These are phyloP conservation scores for Macrolepiota dolichaula DNA, from an alignment of 768 basidiomycete genomes.

Conservation along the genomic window DNA sequence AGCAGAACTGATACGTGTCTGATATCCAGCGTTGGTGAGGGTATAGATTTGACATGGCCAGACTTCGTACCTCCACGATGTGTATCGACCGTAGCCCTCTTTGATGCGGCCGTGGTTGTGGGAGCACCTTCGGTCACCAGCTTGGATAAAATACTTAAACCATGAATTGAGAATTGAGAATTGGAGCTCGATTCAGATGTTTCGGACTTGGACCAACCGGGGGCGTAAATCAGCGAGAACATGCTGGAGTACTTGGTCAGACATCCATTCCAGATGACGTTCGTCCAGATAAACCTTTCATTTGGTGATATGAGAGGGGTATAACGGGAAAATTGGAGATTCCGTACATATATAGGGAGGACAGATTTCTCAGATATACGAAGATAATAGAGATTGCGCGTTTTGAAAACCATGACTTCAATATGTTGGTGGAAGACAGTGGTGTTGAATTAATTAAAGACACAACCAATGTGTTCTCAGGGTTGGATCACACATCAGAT, in stretches of 20 bases:
- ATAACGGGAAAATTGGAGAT: neutral
- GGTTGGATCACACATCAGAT: neutral
- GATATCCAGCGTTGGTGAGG: neutral
- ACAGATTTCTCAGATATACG: slow-evolving; percentile 71
- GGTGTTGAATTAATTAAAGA: neutral
- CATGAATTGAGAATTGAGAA: neutral
- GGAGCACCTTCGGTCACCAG: slow-evolving; percentile 54
- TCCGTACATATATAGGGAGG: slow-evolving; percentile 73
- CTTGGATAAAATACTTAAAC: slow-evolving; percentile 59
- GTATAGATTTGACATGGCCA: neutral
- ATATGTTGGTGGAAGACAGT: too few species aligned
- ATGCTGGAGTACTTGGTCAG: slow-evolving; percentile 72
- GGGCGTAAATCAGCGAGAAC: slow-evolving; percentile 79
- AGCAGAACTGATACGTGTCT: slow-evolving; percentile 91
- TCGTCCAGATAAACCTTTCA: slow-evolving; percentile 82
- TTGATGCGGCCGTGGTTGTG: slow-evolving; percentile 39
- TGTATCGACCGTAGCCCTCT: slow-evolving; percentile 76
- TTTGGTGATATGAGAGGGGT: slow-evolving; percentile 8
- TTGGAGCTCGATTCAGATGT: neutral
- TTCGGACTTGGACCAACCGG: slow-evolving; percentile 35
- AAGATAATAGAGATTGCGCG: slow-evolving; percentile 80
- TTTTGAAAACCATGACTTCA: slow-evolving; percentile 50
- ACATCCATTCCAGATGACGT: slow-evolving; percentile 89
- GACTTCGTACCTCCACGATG: slow-evolving; percentile 70
- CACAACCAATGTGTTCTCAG: neutral